Conservation (phyloP, 2,329 filamentous ascomycete species). For the Colletotrichum chrysophilum region DNA sequence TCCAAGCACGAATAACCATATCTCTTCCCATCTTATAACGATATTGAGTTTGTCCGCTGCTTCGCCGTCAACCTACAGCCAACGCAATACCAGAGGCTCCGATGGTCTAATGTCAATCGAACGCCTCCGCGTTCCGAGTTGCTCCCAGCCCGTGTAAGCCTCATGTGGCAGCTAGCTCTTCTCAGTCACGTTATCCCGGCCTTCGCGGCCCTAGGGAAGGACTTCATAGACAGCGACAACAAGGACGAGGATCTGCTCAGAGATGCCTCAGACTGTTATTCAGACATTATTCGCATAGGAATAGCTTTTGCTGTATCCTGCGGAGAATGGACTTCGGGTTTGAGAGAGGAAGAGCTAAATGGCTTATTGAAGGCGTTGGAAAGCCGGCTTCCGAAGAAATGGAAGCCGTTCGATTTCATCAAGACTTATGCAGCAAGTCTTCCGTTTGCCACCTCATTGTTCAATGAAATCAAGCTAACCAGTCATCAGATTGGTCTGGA, state of each 20-base stretch:
- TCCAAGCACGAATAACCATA: too few species aligned
- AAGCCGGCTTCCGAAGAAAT: not conserved
- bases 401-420: not conserved
- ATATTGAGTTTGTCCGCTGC: too few species aligned
- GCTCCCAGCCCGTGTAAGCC: too few species aligned
- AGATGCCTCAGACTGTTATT: not conserved
- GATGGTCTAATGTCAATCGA: too few species aligned
- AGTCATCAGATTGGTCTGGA: not conserved
- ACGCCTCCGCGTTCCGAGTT: too few species aligned
- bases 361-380: not conserved
- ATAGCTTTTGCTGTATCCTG: not conserved
- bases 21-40: too few species aligned
- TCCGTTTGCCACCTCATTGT: too few species aligned
- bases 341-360: not conserved
- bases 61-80: too few species aligned
- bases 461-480: too few species aligned
- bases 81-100: too few species aligned
- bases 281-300: not conserved
- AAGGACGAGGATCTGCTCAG: not conserved
- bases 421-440: not conserved
- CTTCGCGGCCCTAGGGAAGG: not conserved
- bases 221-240: not conserved
- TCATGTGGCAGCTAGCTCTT: not conserved
- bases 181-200: not conserved
- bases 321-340: not conserved